Base-by-base conservation (phyloP, 1,284 basidiomycete species). In the Megacollybia platyphylla region DNA sequence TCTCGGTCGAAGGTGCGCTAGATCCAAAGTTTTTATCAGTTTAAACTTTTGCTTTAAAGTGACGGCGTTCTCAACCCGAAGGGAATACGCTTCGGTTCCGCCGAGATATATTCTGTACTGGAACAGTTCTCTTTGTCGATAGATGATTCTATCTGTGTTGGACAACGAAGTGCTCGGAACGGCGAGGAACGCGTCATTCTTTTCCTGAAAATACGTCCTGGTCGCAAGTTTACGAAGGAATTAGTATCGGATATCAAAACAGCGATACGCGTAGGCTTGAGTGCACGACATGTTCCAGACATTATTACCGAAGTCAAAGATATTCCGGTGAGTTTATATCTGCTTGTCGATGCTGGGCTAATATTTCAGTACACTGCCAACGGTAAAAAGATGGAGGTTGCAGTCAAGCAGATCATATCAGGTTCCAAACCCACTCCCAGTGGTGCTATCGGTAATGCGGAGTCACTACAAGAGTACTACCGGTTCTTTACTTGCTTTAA, bases 21-120 rank as follows among this genome's bases (percentile, higher is more conserved):
- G 4, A 3, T 2, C 2, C 20, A 24, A 24, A 24, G 7, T 6
- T 3, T 24, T 13, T 2, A 11, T 7, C 5, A 10, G 34, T 9
- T 5, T 11, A 28, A 29, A 7, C 38, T 42, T 39, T 18, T 36
- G 29, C 7, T 36, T 18, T n/a, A 7, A 43, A 76, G 79, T 49
- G 80, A 83, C 45, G 79, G 79, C 3, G 80, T 83, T 10, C 63
- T 83, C 29, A 88, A 93, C 54, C 89, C 90, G 0, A 82, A 79
- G 30, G 91, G 90, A 1, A 82, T 94, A 32, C 77, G 90, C 3
- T 93, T 94, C 55, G 91, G 90, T 18, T 85, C 84, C 0, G 79
- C 73, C 2, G 90, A 94, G 58, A 87, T 94, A 38, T 94, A 94
- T 57, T 70, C 76, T 4, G 75, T 87, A 1, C 63, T 94, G 42